A percentile compares a stretch with the other conserved stretches of the same genome.
Conservation (phyloP, 1,284 basidiomycete genomes). For the Cryptococcus neoformans region DNA sequence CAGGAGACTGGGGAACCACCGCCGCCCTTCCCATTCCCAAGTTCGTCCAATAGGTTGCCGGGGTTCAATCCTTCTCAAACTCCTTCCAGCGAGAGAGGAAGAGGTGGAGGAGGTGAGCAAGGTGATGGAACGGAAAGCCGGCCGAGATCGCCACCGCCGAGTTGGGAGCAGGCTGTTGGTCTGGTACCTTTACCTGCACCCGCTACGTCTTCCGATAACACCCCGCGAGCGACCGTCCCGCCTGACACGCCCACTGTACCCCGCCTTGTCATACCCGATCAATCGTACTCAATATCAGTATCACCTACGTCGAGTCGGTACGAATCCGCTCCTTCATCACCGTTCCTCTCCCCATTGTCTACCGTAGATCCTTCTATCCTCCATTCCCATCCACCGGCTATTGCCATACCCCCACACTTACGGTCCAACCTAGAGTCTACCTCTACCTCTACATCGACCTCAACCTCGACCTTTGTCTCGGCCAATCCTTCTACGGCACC, state of each 20-base stretch:
- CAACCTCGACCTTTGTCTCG: not conserved
- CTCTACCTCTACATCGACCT: not conserved
- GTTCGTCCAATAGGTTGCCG: constrained; percentile 21
- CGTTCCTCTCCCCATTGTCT: not conserved
- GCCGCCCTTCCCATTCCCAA: constrained; percentile 42
- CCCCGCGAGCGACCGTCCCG: not conserved
- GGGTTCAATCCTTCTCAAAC: constrained; percentile 27
- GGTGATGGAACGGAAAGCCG: not conserved
- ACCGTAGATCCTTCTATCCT: not conserved
- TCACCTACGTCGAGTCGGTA: constrained; percentile 27
- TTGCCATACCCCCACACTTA: not conserved
- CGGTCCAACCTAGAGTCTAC: not conserved
- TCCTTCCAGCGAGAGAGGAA: not conserved
- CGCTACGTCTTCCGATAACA: not conserved
- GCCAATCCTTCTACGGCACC: not conserved
- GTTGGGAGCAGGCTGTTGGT: constrained; percentile 35
- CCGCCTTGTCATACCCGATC: not conserved
- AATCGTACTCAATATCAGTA: not conserved
- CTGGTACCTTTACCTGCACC: constrained; percentile 10
- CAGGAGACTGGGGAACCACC: constrained; percentile 39
- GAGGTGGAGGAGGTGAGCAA: not conserved
- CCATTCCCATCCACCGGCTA: too few relatives aligned
- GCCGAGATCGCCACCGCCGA: constrained; percentile 38
- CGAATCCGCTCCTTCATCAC: constrained; percentile 28
- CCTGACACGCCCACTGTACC: not conserved